These are phyloP conservation scores for Hypoxylon crocopeplum DNA, from an alignment of 495 filamentous ascomycete genomes.

Conservation along the genomic window DNA sequence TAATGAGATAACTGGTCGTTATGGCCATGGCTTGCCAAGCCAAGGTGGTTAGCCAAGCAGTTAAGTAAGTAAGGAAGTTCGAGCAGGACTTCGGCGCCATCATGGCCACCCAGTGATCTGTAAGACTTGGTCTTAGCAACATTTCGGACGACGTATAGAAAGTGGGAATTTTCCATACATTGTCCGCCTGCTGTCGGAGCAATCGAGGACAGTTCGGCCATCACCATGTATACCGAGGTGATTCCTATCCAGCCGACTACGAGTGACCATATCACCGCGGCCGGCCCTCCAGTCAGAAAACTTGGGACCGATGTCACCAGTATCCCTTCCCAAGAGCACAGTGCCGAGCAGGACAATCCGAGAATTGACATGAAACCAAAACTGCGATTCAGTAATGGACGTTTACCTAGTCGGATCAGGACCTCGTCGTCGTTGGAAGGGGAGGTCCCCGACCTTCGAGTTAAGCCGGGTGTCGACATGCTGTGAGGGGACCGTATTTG, in stretches of 20 bases:
- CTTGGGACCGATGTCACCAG: constrained; percentile 33
- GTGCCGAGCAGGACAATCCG: constrained; percentile 53
- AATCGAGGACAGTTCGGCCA: constrained; percentile 60
- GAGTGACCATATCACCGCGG: constrained; percentile 59
- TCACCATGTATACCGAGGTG: constrained; percentile 51
- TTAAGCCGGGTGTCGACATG: too few species aligned
- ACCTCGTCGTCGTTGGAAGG: constrained; percentile 20
- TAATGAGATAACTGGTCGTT: constrained; percentile 6
- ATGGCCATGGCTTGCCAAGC: constrained; percentile 27
- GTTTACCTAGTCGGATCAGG: constrained; percentile 26
- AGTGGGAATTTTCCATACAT: too few species aligned
- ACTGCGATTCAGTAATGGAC: constrained; percentile 42
- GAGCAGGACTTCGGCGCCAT: constrained; percentile 25
- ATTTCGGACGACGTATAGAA: too few species aligned
- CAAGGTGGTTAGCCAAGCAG: constrained; percentile 26
- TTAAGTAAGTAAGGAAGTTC: constrained; percentile 26
- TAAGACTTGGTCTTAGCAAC: constrained; percentile 4
- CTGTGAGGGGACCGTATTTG: too few species aligned
- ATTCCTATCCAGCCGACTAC: constrained; percentile 58
- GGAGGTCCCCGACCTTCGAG: too few species aligned
- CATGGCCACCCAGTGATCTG: constrained; percentile 36
- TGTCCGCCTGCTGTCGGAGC: constrained; percentile 41
- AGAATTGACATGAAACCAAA: constrained; percentile 57
- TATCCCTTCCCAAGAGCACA: constrained; percentile 54
- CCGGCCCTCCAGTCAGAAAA: constrained; percentile 56